Evolutionary conservation across 306 rosid genomes (phyloP).

Genomic region (Comarum palustre): DNA sequence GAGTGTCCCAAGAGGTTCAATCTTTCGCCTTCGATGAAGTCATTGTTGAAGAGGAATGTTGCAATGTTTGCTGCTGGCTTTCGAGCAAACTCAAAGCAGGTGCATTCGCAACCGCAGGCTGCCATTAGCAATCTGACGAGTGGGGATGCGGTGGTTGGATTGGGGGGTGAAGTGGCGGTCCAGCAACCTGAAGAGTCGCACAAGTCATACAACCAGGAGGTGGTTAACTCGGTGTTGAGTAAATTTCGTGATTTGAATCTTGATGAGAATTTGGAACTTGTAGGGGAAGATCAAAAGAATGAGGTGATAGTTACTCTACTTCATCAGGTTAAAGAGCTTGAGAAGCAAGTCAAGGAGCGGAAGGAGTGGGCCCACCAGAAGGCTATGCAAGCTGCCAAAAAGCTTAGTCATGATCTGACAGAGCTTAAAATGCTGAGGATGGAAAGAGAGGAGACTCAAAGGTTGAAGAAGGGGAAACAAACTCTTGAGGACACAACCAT

Average conservation of each 20-base stretch:
- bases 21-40: conserved; percentile 85
- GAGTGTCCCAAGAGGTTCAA: conserved; percentile 90
- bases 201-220: conserved; percentile 57
- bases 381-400: conserved; percentile 94
- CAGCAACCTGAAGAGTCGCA: conserved; percentile 50
- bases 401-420: conserved; percentile 73
- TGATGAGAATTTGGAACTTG: conserved; percentile 72
- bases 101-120: conserved; percentile 41
- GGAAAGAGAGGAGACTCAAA: conserved; percentile 93
- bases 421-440: conserved; percentile 83
- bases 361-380: conserved; percentile 95
- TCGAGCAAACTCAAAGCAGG: conserved; percentile 70
- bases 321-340: conserved; percentile 84
- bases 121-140: conserved; percentile 26
- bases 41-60: conserved; percentile 76
- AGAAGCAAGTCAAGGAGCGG: conserved; percentile 73
- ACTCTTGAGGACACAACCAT: conserved; percentile 78
- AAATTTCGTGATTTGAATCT: conserved; percentile 86
- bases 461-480: conserved; percentile 87
- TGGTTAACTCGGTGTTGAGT: conserved; percentile 64
- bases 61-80: conserved; percentile 93
- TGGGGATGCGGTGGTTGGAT: conserved; percentile 43
- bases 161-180: conserved; percentile 38
- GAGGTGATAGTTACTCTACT: conserved; percentile 66
- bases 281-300: conserved; percentile 86